These are phyloP conservation scores for Nicotiana sylvestris DNA, from an alignment of 257 asterid genomes.

Conservation along the genomic window DNA sequence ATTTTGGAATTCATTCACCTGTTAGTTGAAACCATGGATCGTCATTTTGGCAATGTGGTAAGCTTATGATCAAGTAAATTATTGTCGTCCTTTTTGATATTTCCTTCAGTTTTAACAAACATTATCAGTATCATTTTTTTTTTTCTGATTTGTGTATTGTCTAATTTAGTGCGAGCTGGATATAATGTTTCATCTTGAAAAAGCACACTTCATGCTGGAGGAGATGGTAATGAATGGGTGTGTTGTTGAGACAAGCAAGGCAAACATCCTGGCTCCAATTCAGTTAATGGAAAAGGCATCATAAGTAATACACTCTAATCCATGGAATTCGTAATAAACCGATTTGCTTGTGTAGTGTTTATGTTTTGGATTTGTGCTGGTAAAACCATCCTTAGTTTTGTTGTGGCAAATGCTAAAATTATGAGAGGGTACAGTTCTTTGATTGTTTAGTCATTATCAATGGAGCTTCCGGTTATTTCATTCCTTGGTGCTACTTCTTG, in stretches of 20 bases:
- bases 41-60: constrained; percentile 99
- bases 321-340: too few species aligned
- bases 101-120: neutral
- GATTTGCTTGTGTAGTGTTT: too few species aligned
- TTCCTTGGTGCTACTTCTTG: too few species aligned
- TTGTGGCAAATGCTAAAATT: too few species aligned
- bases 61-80: constrained; percentile 18
- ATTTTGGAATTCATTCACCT: constrained; percentile 92
- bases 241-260: constrained; percentile 85
- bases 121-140: too few species aligned
- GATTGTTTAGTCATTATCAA: too few species aligned
- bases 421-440: too few species aligned
- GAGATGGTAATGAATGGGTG: constrained; percentile 97
- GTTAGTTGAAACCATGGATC: constrained; percentile 97
- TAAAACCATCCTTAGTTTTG: too few species aligned
- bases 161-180: constrained; percentile 77
- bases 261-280: constrained; percentile 70
- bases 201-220: constrained; percentile 96
- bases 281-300: constrained; percentile 85
- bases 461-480: too few species aligned
- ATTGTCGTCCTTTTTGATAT: neutral
- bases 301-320: constrained; percentile 16
- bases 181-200: constrained; percentile 93
- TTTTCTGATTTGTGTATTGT: neutral
- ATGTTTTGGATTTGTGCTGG: too few species aligned